phyloP scores from a whole-genome alignment of 2,329 filamentous ascomycete species.

The Plenodomus tracheiphilus region DNA sequence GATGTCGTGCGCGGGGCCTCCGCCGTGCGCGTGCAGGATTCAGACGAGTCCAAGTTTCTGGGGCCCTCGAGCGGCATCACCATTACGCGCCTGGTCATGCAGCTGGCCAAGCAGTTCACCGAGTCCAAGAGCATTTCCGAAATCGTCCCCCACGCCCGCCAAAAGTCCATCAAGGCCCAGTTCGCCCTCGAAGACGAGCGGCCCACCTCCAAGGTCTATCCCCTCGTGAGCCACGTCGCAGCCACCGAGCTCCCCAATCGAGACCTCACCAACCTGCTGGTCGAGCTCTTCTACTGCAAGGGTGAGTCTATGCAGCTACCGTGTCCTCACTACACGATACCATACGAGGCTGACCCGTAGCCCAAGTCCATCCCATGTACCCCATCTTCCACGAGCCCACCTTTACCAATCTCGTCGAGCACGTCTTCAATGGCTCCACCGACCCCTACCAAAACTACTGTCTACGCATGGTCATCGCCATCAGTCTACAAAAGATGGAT shows the following conservation, averaged over 20 bases:
- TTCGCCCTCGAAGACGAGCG: constrained; percentile 66
- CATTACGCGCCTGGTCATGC: constrained; percentile 93
- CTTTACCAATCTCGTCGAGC: constrained; percentile 75
- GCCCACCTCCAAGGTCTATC: constrained; percentile 79
- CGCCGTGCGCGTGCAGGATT: constrained; percentile 80
- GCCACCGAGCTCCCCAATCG: constrained; percentile 75
- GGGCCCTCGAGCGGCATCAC: constrained; percentile 94
- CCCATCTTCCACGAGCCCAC: constrained; percentile 84
- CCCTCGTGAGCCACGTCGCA: constrained; percentile 83
- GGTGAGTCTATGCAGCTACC: constrained; percentile 51
- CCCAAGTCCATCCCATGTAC: constrained; percentile 79
- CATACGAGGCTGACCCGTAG: constrained; percentile 14
- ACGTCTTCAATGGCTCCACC: constrained; percentile 74
- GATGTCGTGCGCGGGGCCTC: constrained; percentile 86
- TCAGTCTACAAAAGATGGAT: constrained; percentile 90
- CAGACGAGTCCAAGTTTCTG: constrained; percentile 86
- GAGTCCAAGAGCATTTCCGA: constrained; percentile 90
- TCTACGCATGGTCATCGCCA: constrained; percentile 88
- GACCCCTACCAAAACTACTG: constrained; percentile 88
- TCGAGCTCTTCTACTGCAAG: constrained; percentile 85
- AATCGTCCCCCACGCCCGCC: constrained; percentile 76
- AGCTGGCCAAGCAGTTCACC: constrained; percentile 91
- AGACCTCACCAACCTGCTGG: constrained; percentile 73
- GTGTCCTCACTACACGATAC: background rate
- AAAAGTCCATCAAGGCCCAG: constrained; percentile 70